Evolutionary conservation across 2,329 filamentous ascomycete genomes (phyloP).

Genomic region (Scedosporium dehoogii): DNA sequence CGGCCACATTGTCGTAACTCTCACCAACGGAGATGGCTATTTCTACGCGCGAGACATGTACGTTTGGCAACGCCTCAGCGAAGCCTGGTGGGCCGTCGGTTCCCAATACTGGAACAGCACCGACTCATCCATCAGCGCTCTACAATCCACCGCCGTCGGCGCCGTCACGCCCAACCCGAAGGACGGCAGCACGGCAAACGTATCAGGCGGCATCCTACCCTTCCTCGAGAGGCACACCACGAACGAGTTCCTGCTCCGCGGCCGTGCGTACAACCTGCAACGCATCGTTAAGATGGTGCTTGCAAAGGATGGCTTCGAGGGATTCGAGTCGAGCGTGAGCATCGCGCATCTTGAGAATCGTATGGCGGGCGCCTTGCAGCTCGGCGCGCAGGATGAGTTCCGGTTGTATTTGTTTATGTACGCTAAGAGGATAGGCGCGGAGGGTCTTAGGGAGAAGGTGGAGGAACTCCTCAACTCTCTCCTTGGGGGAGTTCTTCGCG

Average conservation of each 20-base stretch:
- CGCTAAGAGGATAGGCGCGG: slow-evolving; percentile 85
- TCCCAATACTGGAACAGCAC: slow-evolving; percentile 99
- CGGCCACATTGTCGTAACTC: slow-evolving; percentile 76
- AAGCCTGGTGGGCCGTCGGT: slow-evolving; percentile 95
- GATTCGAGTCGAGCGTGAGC: slow-evolving; percentile 81
- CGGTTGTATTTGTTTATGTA: slow-evolving; percentile 96
- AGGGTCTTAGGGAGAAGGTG: slow-evolving; percentile 78
- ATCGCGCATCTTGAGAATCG: slow-evolving; percentile 94
- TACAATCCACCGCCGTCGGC: slow-evolving; percentile 62
- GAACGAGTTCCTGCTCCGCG: slow-evolving; percentile 81
- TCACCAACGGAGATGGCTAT: slow-evolving; percentile 92
- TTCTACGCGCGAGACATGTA: slow-evolving; percentile 79
- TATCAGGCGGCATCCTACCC: slow-evolving; percentile 88
- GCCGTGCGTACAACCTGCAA: slow-evolving; percentile 83
- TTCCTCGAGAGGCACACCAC: slow-evolving; percentile 92
- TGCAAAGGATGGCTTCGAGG: slow-evolving; percentile 82
- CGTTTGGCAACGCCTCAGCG: slow-evolving; percentile 90
- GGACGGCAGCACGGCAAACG: slow-evolving; percentile 42
- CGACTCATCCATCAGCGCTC: slow-evolving; percentile 74
- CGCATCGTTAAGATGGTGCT: slow-evolving; percentile 83
- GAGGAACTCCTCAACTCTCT: slow-evolving; percentile 82
- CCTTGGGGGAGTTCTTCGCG: slow-evolving; percentile 59
- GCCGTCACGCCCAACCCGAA: slow-evolving; percentile 27
- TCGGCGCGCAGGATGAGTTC: slow-evolving; percentile 87
- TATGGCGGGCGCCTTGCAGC: slow-evolving; percentile 74